Evolutionary conservation across 768 basidiomycete genomes (phyloP).

Genomic region (Naematelia encephala): DNA sequence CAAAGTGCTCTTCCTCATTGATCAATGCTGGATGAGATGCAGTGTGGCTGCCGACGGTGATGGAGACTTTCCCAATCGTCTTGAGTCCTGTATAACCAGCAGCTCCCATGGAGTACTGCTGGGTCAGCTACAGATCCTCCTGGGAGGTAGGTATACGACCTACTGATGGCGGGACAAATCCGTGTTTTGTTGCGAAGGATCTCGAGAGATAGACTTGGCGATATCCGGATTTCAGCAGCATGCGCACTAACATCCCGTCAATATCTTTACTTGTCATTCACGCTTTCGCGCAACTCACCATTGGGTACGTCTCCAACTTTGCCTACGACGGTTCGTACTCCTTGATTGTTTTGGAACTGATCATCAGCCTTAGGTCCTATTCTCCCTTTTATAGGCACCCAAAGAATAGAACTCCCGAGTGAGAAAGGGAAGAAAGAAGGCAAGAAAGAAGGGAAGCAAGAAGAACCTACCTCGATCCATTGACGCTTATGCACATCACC

Average conservation of each 20-base stretch:
- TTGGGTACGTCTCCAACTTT: constrained; percentile 84
- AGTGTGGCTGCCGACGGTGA: constrained; percentile 59
- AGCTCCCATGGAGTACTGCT: constrained; percentile 68
- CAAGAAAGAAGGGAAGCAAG: no score
- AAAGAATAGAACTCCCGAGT: no score
- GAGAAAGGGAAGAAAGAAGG: no score
- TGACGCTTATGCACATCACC: constrained; percentile 29
- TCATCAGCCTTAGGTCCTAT: constrained; percentile 1
- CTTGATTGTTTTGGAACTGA: constrained; percentile 82
- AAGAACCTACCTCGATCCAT: constrained; percentile 40
- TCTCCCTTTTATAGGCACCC: no score
- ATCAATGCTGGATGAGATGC: constrained; percentile 66
- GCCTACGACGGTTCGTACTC: constrained; percentile 87
- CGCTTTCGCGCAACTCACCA: constrained; percentile 64
- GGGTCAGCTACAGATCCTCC: background rate
- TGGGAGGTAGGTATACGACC: background rate
- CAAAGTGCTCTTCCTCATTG: constrained; percentile 92
- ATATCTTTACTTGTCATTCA: background rate
- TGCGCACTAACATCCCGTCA: constrained; percentile 63
- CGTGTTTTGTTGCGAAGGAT: constrained; percentile 80
- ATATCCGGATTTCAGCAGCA: constrained; percentile 89
- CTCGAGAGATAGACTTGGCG: constrained; percentile 93
- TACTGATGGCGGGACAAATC: constrained; percentile 78
- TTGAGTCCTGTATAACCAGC: constrained; percentile 82
- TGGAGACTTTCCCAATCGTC: constrained; percentile 73